phyloP scores from a whole-genome alignment of 352 stramenopile genomes.

The Phytophthora tubulina region DNA sequence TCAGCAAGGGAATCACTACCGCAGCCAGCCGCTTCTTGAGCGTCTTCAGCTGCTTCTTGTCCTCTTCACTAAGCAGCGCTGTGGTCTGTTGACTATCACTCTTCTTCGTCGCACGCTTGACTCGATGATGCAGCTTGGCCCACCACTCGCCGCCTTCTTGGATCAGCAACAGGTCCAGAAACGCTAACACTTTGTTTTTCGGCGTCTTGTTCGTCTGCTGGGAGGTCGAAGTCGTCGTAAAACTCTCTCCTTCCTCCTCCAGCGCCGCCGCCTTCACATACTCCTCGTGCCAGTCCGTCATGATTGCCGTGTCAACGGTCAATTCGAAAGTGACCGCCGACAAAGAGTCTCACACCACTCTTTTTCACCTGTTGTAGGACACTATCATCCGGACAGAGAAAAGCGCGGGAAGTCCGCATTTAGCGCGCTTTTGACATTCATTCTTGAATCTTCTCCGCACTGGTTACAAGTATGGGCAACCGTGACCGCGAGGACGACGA shows the following conservation, averaged over 20 bases:
- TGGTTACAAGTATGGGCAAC: slow-evolving; percentile 44
- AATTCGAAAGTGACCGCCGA: slow-evolving; percentile 26
- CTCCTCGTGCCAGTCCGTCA: slow-evolving; percentile 36
- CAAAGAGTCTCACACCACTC: slow-evolving; percentile 11
- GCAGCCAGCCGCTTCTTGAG: slow-evolving; percentile 34
- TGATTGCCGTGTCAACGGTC: neutral
- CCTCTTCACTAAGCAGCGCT: neutral
- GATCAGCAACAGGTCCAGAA: slow-evolving; percentile 37
- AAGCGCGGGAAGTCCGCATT: slow-evolving; percentile 39
- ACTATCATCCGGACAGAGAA: slow-evolving; percentile 26
- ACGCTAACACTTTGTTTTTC: slow-evolving; percentile 26
- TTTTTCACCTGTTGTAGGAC: neutral
- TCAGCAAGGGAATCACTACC: slow-evolving; percentile 34
- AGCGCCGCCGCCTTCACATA: slow-evolving; percentile 34
- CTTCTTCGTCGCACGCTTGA: slow-evolving; percentile 9
- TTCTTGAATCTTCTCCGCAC: slow-evolving; percentile 13
- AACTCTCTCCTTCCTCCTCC: slow-evolving; percentile 15
- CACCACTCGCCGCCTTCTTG: slow-evolving; percentile 48
- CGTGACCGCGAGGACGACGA: slow-evolving; percentile 44
- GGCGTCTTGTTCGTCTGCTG: slow-evolving; percentile 22
- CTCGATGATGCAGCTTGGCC: slow-evolving; percentile 12
- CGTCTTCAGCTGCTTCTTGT: slow-evolving; percentile 28
- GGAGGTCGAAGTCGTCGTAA: neutral
- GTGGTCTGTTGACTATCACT: slow-evolving; percentile 15
- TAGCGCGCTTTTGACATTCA: slow-evolving; percentile 23